phyloP scores from a whole-genome alignment of 441 rosid genomes.

The Adansonia rubrostipa region DNA sequence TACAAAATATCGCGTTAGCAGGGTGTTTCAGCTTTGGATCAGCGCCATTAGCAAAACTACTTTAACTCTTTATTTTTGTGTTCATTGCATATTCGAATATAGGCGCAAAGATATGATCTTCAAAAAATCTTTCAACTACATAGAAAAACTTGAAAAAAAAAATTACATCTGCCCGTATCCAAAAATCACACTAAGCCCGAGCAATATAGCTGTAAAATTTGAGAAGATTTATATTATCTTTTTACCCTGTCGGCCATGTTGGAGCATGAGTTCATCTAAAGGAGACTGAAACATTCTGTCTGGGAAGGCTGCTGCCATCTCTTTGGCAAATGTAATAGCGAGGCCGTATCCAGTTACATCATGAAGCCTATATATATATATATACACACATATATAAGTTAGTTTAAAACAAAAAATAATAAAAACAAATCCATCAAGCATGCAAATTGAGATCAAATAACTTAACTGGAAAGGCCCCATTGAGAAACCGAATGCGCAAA shows the following conservation, averaged over 20 bases:
- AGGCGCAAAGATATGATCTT: no score
- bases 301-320: constrained; percentile 62
- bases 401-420: constrained; percentile 2
- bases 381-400: not conserved
- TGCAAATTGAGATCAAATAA: constrained; percentile 30
- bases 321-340: constrained; percentile 60
- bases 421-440: constrained; percentile 5
- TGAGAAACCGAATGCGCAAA: constrained; percentile 80
- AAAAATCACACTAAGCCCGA: no score
- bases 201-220: not conserved
- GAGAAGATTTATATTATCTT: not conserved
- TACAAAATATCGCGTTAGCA: not conserved
- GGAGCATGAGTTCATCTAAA: constrained; percentile 61
- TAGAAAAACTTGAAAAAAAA: no score
- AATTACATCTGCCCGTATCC: no score
- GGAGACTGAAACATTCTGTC: constrained; percentile 67
- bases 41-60: no score
- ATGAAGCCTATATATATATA: constrained; percentile 62
- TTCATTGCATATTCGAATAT: no score
- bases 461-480: constrained; percentile 95
- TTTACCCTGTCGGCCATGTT: constrained; percentile 80
- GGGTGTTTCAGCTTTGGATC: not conserved
- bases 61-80: no score
- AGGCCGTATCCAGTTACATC: constrained; percentile 90
- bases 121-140: no score